Conservation (phyloP, 2,329 filamentous ascomycete species). For the Neofusicoccum sp. region DNA sequence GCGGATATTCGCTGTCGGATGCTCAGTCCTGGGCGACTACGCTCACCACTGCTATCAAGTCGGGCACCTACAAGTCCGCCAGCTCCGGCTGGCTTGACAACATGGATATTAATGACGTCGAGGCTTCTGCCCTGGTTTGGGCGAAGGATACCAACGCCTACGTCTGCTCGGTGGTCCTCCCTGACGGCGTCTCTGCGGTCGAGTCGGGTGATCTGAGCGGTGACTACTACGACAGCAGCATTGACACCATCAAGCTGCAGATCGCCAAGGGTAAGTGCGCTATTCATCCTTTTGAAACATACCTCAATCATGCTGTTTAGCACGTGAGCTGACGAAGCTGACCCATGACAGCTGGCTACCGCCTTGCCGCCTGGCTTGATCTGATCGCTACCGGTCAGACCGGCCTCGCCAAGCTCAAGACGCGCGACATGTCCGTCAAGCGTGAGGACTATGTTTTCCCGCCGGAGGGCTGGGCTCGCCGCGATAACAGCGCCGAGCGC, state of each 20-base stretch:
- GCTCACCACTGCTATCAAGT: constrained; percentile 38
- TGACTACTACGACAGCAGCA: constrained; percentile 35
- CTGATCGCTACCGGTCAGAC: constrained; percentile 29
- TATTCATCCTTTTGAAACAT: neutral
- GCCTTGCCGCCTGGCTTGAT: constrained; percentile 37
- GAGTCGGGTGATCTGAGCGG: constrained; percentile 38
- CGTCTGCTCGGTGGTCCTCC: constrained; percentile 44
- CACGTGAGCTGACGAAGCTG: no score
- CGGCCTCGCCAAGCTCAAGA: constrained; percentile 7
- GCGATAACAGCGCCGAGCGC: constrained; percentile 1
- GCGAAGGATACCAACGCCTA: constrained; percentile 43
- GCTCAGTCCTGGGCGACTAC: constrained; percentile 40
- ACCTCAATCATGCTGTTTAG: no score
- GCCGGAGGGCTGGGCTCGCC: neutral
- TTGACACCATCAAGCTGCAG: constrained; percentile 42
- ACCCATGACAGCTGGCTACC: constrained; percentile 27
- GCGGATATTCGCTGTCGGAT: constrained; percentile 38
- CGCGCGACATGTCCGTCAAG: neutral
- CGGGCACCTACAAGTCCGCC: constrained; percentile 33
- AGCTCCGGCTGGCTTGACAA: constrained; percentile 35
- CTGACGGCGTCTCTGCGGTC: constrained; percentile 37
- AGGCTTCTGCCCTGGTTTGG: constrained; percentile 41
- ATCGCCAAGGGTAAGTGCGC: constrained; percentile 42
- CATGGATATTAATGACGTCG: constrained; percentile 36
- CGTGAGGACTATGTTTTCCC: constrained; percentile 8